A percentile compares a stretch with the other conserved stretches of the same genome.
These are phyloP conservation scores for Globisporangium uncinulatum DNA, from an alignment of 352 stramenopile genomes.

Conservation along the genomic window DNA sequence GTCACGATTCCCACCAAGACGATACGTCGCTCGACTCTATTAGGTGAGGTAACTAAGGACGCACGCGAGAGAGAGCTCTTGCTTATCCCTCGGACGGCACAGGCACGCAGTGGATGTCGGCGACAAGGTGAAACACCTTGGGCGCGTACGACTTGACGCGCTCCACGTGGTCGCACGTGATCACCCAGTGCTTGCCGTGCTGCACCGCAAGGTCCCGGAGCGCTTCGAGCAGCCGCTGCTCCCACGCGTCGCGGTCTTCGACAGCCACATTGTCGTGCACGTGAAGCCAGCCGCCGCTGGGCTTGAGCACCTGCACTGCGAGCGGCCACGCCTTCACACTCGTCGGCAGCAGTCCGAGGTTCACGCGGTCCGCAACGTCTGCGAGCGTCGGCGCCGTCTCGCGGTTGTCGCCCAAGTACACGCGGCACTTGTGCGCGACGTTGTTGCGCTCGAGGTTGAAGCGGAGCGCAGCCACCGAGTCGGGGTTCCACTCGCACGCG, in stretches of 20 bases:
- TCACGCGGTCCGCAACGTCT: slow-evolving; percentile 89
- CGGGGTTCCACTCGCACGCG: slow-evolving; percentile 95
- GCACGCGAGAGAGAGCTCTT: too few species aligned
- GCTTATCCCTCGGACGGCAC: neutral
- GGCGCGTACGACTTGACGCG: slow-evolving; percentile 91
- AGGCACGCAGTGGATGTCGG: slow-evolving; percentile 60
- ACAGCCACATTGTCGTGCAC: slow-evolving; percentile 94
- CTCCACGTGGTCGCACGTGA: slow-evolving; percentile 85
- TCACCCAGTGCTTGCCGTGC: slow-evolving; percentile 54
- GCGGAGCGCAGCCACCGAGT: slow-evolving; percentile 86
- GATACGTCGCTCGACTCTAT: neutral
- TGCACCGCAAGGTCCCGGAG: slow-evolving; percentile 40
- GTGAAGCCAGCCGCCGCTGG: slow-evolving; percentile 90
- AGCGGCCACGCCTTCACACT: slow-evolving; percentile 92
- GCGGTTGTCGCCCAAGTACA: slow-evolving; percentile 91
- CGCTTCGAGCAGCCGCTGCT: slow-evolving; percentile 47
- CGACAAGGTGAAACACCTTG: slow-evolving; percentile 87
- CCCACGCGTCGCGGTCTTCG: slow-evolving; percentile 77
- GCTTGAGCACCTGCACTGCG: slow-evolving; percentile 89
- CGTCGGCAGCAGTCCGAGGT: slow-evolving; percentile 92
- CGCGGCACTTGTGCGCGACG: slow-evolving; percentile 68
- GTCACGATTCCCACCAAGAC: too few species aligned
- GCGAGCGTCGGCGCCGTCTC: slow-evolving; percentile 60
- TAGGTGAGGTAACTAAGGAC: neutral
- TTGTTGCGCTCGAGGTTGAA: slow-evolving; percentile 92